Base-by-base conservation (phyloP, 2,329 filamentous ascomycete species). In the Penicillium capsulatum region DNA sequence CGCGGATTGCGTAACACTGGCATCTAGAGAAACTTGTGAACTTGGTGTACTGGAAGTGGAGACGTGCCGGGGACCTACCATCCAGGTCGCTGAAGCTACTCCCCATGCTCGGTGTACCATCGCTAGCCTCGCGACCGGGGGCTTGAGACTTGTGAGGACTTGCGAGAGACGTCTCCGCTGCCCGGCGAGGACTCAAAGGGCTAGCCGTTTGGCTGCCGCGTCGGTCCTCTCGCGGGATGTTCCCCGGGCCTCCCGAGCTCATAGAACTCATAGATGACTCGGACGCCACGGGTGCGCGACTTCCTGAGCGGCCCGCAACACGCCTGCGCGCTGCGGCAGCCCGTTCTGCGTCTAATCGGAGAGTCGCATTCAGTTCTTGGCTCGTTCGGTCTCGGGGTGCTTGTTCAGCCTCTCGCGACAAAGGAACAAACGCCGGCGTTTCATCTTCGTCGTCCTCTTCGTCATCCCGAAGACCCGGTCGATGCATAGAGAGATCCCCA, bases 41-140 rank as follows among this genome's bases (percentile, higher is more conserved):
- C 22, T 31, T 7, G 20, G 22, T 1, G 11, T 24, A 11, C 22
- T 7, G 7, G 22, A 28, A 28, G 10, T 14, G n/a, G 16, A 19
- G 5, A 17, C 13, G 38, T 15, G 17, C 4, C 6, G 7, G 10
- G 10, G 16, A 44, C 59, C 41, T 62, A 76, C 77, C 77, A 56
- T 83, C 80, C 24, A 83, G 64, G 58, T 83, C 80, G 49, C 77
- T 81, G 51, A 82, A 83, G 40, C 77, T 81, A 46, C 78, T 81
- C 0, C 79, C 80, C 75, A 80, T 80, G 46, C 76, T 79, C 3
- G 76, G 76, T 7, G 74, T 76, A 9, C 74, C 75, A 44, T 78
- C 75, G 40, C 73, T 78, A 9, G 69, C 65, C 17, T 72, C 69
- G 28, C 61, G 62, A 2, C 61, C 61, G 29, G 63, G 56, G 36